Base-by-base conservation (phyloP, 2,329 filamentous ascomycete genomes). In the Exophiala xenobiotica region DNA sequence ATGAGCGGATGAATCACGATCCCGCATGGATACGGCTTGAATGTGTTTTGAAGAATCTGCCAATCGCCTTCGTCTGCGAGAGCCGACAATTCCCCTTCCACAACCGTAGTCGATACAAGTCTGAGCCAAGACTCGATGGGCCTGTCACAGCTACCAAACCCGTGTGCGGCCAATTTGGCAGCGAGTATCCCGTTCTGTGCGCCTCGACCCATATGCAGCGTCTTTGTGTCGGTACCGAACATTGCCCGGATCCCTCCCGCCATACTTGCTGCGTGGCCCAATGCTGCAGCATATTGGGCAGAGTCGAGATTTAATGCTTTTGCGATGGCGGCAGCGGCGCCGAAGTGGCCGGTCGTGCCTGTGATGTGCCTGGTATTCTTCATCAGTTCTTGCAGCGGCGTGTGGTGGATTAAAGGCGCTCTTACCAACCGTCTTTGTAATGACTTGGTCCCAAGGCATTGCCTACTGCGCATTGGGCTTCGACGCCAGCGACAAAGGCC, bases 1-100 rank as follows among this genome's bases (percentile, higher is more conserved):
- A 81, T 81, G 1, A 73, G 68, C 1, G 78, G 77, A 62, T 81
- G 78, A 53, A 79, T 77, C 0, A 80, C 76, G 52, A 80, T 80
- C 1, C 77, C 78, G 61, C 78, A 80, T 0, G 78, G 77, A 54
- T 76, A 81, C 0, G 77, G 78, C 61, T 81, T 81, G 65, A 80
- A 81, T 1, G 74, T 73, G 54, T 80, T 81, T 54, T 71, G 69
- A 58, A 74, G 66, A 5, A 77, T 74, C 65, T 81, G 76, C 76
- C 76, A 81, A 4, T 18, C 14, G 6, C 27, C 22, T 7, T 20
- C 38, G 7, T 29, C 19, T n/a, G 50, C 29, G 3, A 53, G 24
- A 6, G 20, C 33, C 22, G 44, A 48, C 24, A 56, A 58, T 27
- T 74, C 59, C 52, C 72, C 65, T 29, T 65, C 67, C 4, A 70